A percentile compares a stretch with the other conserved stretches of the same genome.
phyloP scores from a whole-genome alignment of 2,329 filamentous ascomycete genomes.

The Aspergillus phoenicis region DNA sequence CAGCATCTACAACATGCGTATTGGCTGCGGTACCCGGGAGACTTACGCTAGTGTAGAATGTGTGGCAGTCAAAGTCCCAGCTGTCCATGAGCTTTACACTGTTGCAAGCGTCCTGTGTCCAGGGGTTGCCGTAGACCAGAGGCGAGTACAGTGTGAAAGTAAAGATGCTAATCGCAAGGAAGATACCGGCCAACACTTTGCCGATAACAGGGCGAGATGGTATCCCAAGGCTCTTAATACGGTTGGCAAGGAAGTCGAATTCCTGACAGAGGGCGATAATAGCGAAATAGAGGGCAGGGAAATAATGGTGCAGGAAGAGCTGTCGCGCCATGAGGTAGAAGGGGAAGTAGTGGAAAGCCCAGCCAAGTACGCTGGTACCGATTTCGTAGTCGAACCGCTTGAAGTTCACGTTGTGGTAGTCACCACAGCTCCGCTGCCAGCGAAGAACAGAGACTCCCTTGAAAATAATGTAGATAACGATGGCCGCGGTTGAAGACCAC shows the following conservation, averaged over 20 bases:
- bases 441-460: constrained; percentile 85
- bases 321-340: constrained; percentile 98
- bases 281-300: constrained; percentile 94
- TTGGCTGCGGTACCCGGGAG: constrained; percentile 34
- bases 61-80: constrained; percentile 99
- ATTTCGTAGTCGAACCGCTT: constrained; percentile 98
- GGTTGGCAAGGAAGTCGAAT: constrained; percentile 80
- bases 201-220: constrained; percentile 73
- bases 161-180: constrained; percentile 72
- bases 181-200: constrained; percentile 69
- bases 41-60: constrained; percentile 84
- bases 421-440: constrained; percentile 90
- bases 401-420: constrained; percentile 80
- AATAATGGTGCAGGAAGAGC: constrained; percentile 97
- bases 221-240: constrained; percentile 69
- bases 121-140: constrained; percentile 87
- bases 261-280: constrained; percentile 86
- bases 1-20: constrained; percentile 29
- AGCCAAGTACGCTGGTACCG: constrained; percentile 84
- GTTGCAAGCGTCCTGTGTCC: constrained; percentile 87
- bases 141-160: constrained; percentile 86
- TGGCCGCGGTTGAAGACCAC: constrained; percentile 82
- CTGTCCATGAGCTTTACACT: constrained; percentile 81
- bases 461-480: constrained; percentile 76
- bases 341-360: constrained; percentile 98